These are phyloP conservation scores for Tripterygium wilfordii DNA, from an alignment of 177 flowering plant genomes.

Conservation along the genomic window DNA sequence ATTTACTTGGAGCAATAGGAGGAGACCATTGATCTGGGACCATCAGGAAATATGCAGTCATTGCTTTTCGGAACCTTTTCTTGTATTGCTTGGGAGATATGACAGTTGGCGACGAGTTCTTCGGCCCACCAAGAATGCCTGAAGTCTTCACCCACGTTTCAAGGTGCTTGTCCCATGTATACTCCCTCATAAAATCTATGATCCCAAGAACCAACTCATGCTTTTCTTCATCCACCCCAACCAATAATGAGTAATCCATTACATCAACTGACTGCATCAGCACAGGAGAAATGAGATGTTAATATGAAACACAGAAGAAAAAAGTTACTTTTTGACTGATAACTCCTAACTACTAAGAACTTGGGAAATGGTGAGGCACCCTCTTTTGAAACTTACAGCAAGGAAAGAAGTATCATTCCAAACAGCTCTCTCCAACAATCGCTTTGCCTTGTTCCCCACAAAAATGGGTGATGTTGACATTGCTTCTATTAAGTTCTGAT, in stretches of 20 bases:
- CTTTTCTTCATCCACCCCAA: slow-evolving; percentile 91
- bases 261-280: slow-evolving; percentile 83
- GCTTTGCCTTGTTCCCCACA: slow-evolving; percentile 95
- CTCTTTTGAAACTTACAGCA: slow-evolving; percentile 57
- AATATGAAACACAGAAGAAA: neutral
- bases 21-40: slow-evolving; percentile 98
- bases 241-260: slow-evolving; percentile 95
- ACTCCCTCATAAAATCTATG: slow-evolving; percentile 98
- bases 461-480: slow-evolving; percentile 99
- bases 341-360: neutral
- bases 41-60: slow-evolving; percentile 93
- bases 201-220: slow-evolving; percentile 93
- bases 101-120: slow-evolving; percentile 84
- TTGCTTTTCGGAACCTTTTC: slow-evolving; percentile 95
- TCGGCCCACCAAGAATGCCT: slow-evolving; percentile 94
- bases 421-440: slow-evolving; percentile 90
- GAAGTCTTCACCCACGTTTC: slow-evolving; percentile 99
- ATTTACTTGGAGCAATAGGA: slow-evolving; percentile 55
- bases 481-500: slow-evolving; percentile 93
- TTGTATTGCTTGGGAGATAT: slow-evolving; percentile 97
- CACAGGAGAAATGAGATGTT: neutral
- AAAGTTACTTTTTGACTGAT: neutral
- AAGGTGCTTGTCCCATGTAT: slow-evolving; percentile 98
- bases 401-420: slow-evolving; percentile 98
- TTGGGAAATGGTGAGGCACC: neutral